Base-by-base conservation (phyloP, 1,284 basidiomycete genomes). In the Grifola frondosa region DNA sequence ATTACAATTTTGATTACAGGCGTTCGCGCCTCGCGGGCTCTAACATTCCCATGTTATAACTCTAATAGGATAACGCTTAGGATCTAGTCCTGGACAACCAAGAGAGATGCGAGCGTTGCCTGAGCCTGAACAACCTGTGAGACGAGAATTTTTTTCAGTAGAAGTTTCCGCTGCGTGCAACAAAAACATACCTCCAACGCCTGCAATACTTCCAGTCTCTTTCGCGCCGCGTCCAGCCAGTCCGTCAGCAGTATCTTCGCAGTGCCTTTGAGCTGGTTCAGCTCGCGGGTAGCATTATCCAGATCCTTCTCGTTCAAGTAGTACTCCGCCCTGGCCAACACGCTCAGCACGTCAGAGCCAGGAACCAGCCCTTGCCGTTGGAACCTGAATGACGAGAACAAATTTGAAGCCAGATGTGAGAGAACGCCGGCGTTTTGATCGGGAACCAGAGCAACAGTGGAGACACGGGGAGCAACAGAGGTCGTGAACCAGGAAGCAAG, bases 281-380 rank as follows among this genome's bases (percentile, higher is more conserved):
- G 71, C 69, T 98, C 94, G 43, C 96, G 74, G 25, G 94, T 73
- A 11, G 97, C 96, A 50, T 78, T 81, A 58, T 98, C 95, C 53
- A 99, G 70, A 62, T 98, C 91, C 74, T 96, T 94, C 69, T 94
- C 88, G 50, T 88, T 87, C 59, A 99, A 68, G 61, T 89, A 81
- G 67, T 88, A 84, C 68, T 97, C 91, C n/a, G 93, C 93, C 41
- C 96, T 73, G 3, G 94, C 84, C 30, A 99, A 65, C 35, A 92
- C 83, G 58, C 88, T 91, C 44, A 92, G 72, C 21, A 95, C 88
- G 63, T 98, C 96, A 37, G 81, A 69, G 11, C 94, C 94, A 31
- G 81, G 71, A 3, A 88, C 81, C 16, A 88, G 66, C 4, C 88
- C 86, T 43, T 85, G 83, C 42, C 86, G 74, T 58, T 78, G 76